Evolutionary conservation across 164 flowering plant species (phyloP).

Genomic region (Santalum album): DNA sequence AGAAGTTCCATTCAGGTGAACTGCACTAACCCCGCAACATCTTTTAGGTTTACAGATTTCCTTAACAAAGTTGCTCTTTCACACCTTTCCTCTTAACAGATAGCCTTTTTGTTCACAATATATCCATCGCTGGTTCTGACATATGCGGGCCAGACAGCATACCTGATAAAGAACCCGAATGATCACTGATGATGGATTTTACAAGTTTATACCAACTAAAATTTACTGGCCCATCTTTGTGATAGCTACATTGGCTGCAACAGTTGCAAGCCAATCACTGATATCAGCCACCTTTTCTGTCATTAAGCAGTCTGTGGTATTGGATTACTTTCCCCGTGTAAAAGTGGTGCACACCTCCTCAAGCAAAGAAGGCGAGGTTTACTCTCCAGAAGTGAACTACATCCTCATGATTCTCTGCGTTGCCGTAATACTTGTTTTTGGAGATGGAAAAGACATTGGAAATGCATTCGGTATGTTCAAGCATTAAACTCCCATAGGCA

Average conservation of each 20-base stretch:
- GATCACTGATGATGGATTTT: slow-evolving; percentile 73
- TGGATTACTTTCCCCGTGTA: slow-evolving; percentile 80
- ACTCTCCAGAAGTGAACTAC: slow-evolving; percentile 81
- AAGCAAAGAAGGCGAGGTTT: slow-evolving; percentile 71
- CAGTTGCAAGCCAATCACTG: slow-evolving; percentile 80
- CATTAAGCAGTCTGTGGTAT: slow-evolving; percentile 80
- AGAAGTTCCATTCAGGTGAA: slow-evolving; percentile 64
- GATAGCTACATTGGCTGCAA: slow-evolving; percentile 65
- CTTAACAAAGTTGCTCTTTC: slow-evolving; percentile 4
- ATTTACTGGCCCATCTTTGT: slow-evolving; percentile 78
- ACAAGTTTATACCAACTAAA: slow-evolving; percentile 58
- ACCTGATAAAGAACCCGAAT: slow-evolving; percentile 60
- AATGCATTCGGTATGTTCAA: slow-evolving; percentile 75
- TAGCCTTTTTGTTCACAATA: slow-evolving; percentile 65
- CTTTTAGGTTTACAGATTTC: neutral
- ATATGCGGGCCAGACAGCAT: slow-evolving; percentile 88
- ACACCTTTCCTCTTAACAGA: slow-evolving; percentile 27
- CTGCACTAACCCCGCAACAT: neutral
- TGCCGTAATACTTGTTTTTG: slow-evolving; percentile 62
- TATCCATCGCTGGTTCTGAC: slow-evolving; percentile 80
- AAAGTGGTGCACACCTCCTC: slow-evolving; percentile 77
- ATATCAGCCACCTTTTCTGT: slow-evolving; percentile 87
- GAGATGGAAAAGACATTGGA: slow-evolving; percentile 73
- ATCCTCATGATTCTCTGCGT: slow-evolving; percentile 79
- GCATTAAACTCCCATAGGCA: neutral